Conservation (phyloP, 441 rosid species). For the Gossypium schwendimanii region DNA sequence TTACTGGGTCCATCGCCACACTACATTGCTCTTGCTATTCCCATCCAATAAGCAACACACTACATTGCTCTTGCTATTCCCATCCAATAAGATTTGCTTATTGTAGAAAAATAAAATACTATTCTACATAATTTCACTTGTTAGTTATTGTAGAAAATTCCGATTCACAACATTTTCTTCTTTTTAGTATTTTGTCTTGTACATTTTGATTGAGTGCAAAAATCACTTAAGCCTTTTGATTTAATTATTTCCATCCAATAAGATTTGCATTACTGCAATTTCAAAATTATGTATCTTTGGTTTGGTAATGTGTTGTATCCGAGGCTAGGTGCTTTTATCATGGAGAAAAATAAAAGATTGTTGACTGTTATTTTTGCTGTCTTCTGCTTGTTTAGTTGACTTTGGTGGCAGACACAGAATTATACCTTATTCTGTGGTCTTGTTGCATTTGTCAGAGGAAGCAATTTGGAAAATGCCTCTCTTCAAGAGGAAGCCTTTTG, state of each 20-base stretch:
- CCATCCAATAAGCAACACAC: too few relatives aligned
- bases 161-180: neutral
- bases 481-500: slow-evolving; percentile 63
- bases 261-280: neutral
- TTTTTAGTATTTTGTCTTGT: neutral
- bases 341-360: neutral
- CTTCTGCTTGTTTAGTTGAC: neutral
- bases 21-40: neutral
- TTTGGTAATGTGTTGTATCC: neutral
- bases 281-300: neutral
- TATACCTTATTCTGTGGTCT: neutral
- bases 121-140: neutral
- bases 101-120: neutral
- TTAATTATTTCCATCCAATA: neutral
- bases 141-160: neutral
- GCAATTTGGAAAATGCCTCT: slow-evolving; percentile 59
- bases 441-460: neutral
- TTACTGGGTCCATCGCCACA: neutral
- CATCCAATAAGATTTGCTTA: neutral
- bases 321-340: neutral
- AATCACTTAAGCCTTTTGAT: neutral
- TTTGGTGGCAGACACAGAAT: neutral
- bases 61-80: too few relatives aligned
- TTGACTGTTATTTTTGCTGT: slow-evolving; percentile 9
- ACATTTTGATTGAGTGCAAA: neutral